Evolutionary conservation across 2,329 filamentous ascomycete species (phyloP), one percentile per base, ranked within the genome.

Genomic region (Fusarium foetens): DNA sequence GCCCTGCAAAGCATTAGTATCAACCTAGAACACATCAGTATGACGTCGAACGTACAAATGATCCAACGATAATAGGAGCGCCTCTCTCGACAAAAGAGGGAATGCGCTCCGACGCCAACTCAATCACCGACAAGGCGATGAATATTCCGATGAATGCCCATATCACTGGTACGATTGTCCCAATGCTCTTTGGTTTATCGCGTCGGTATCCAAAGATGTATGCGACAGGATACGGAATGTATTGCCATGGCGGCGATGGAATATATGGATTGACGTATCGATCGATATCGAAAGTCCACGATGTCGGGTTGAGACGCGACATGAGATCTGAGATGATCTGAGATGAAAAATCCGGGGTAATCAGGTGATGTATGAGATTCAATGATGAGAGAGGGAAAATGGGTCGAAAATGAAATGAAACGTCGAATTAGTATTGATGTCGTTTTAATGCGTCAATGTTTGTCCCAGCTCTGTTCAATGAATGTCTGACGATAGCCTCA

Each of bases 251-350:
- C 43, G 92, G 91, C 19, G 87, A 83, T 13, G 92, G 92, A 29
- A 97, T 78, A 67, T 90, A 85, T 6, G 87, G 92, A 79, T 95
- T 94, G 55, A 97, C 79, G 78, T 91, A 89, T n/a, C 82, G 83
- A 84, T 97, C 94, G 71, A 97, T 88, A 81, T 96, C 89, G 81
- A 97, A 90, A 77, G 91, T 85, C 83, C 85, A 87, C 38, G 70
- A 69, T 25, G 43, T 73, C 2, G 73, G 75, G 21, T 73, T 35
- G 36, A 67, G 61, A 21, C 70, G 58, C 46, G 73, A 60, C 65
- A 76, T 74, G 39, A 53, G 49, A 69, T 69, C n/a, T 8, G 35
- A 25, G 10, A 12, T 43, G 25, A 39, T 52, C 35, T 36, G 12
- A 38, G 36, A 16, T 49, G n/a, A 10, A 45, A 35, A 66, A 33